Evolutionary conservation across 441 rosid species (phyloP).

Genomic region (Arabidopsis hybrid): DNA sequence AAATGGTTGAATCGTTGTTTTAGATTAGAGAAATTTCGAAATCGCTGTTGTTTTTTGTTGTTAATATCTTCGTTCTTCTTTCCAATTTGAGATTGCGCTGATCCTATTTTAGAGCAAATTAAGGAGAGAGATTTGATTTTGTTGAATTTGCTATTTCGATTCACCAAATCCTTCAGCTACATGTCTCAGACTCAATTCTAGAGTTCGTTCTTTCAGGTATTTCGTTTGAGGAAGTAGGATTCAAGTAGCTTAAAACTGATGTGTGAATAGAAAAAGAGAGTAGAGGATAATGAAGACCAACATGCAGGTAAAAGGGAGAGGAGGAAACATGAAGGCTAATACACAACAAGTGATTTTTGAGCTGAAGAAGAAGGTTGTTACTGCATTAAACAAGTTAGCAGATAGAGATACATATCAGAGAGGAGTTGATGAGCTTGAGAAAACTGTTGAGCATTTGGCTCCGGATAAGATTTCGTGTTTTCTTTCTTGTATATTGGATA

Average conservation of each 20-base stretch:
- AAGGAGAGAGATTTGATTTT: neutral
- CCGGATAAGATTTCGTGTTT: slow-evolving; percentile 70
- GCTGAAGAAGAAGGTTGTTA: slow-evolving; percentile 74
- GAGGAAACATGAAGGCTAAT: slow-evolving; percentile 50
- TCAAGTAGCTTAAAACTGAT: neutral
- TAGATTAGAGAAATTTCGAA: neutral
- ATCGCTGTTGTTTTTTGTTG: too few relatives aligned
- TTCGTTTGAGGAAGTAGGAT: slow-evolving; percentile 1
- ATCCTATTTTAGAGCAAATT: neutral
- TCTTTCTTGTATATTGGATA: slow-evolving; percentile 80
- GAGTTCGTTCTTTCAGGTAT: slow-evolving; percentile 14
- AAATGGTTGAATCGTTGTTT: neutral
- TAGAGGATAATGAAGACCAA: slow-evolving; percentile 53
- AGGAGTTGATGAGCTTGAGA: slow-evolving; percentile 84
- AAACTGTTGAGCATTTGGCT: slow-evolving; percentile 61
- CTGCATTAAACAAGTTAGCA: slow-evolving; percentile 81
- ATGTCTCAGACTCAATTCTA: neutral
- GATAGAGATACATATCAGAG: slow-evolving; percentile 90
- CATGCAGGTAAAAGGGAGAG: slow-evolving; percentile 51
- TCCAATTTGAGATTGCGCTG: slow-evolving; percentile 1
- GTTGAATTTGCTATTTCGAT: neutral
- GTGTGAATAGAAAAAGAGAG: slow-evolving; percentile 3
- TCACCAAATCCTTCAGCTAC: neutral
- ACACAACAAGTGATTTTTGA: slow-evolving; percentile 64
- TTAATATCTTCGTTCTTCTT: neutral